Conservation (phyloP, 768 basidiomycete genomes). For the Podaxis pistillaris region DNA sequence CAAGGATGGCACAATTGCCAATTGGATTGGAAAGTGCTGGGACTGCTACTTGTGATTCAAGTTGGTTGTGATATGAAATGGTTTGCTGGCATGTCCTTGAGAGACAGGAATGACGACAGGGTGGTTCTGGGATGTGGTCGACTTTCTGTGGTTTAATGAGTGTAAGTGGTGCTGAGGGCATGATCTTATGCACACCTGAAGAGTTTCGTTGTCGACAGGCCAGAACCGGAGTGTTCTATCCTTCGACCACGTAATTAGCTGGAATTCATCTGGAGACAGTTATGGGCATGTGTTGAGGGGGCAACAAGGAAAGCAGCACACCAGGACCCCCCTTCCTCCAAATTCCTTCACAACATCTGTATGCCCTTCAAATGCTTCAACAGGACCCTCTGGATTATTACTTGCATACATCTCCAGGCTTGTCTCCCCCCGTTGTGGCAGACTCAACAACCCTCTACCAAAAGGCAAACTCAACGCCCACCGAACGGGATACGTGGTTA, state of each 20-base stretch:
- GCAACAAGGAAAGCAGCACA: slow-evolving; percentile 22
- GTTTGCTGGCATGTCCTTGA: slow-evolving; percentile 22
- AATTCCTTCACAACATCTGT: slow-evolving; percentile 96
- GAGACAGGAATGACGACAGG: slow-evolving; percentile 29
- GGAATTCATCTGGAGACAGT: slow-evolving; percentile 44
- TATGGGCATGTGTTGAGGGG: not conserved
- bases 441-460: slow-evolving; percentile 79
- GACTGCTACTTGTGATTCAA: slow-evolving; percentile 32
- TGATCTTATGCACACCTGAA: slow-evolving; percentile 49
- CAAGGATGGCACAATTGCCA: slow-evolving; percentile 63
- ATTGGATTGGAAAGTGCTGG: slow-evolving; percentile 66
- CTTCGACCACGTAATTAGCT: slow-evolving; percentile 73
- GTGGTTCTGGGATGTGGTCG: slow-evolving; percentile 36
- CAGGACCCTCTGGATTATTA: slow-evolving; percentile 40
- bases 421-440: slow-evolving; percentile 87
- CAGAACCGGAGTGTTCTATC: slow-evolving; percentile 90
- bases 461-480: slow-evolving; percentile 91
- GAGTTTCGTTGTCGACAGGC: slow-evolving; percentile 73
- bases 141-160: slow-evolving; percentile 40
- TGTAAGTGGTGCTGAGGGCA: slow-evolving; percentile 12
- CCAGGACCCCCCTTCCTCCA: slow-evolving; percentile 77
- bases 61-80: slow-evolving; percentile 58
- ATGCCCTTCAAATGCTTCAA: slow-evolving; percentile 84
- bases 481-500: slow-evolving; percentile 87
- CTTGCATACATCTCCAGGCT: slow-evolving; percentile 79